These are phyloP conservation scores for Cercospora sp. DNA, from an alignment of 2,329 filamentous ascomycete species.

Conservation along the genomic window DNA sequence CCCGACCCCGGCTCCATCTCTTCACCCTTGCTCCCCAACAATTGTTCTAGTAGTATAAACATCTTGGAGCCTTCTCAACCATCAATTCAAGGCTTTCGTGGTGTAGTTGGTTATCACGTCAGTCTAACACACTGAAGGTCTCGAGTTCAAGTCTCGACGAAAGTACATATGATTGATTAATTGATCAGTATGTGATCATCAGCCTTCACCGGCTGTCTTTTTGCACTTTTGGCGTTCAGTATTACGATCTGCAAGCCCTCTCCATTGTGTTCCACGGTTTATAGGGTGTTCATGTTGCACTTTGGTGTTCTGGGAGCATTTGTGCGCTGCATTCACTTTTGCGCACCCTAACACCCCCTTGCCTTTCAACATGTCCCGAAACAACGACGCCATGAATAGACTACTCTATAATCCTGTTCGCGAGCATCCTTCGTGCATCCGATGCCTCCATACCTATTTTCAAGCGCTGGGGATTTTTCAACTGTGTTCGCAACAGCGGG, in stretches of 20 bases:
- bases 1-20: too few species aligned
- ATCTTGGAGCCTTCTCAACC: rapidly evolving
- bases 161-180: neutral
- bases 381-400: neutral
- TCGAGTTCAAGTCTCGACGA: conserved; percentile 6
- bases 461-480: neutral
- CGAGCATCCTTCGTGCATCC: neutral
- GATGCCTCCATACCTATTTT: neutral
- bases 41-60: too few species aligned
- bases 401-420: neutral
- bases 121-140: conserved; percentile 42
- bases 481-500: neutral
- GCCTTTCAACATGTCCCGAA: neutral
- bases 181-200: neutral
- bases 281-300: conserved; percentile 32
- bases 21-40: too few species aligned
- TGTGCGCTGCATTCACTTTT: neutral
- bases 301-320: conserved; percentile 42
- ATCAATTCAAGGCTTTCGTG: conserved; percentile 24
- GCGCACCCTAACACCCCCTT: neutral
- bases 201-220: neutral
- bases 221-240: conserved; percentile 20
- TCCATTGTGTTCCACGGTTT: conserved; percentile 37
- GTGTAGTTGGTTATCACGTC: conserved; percentile 50
- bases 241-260: conserved; percentile 22